Conservation (phyloP, 768 basidiomycete species). For the Mycena chlorophos region DNA sequence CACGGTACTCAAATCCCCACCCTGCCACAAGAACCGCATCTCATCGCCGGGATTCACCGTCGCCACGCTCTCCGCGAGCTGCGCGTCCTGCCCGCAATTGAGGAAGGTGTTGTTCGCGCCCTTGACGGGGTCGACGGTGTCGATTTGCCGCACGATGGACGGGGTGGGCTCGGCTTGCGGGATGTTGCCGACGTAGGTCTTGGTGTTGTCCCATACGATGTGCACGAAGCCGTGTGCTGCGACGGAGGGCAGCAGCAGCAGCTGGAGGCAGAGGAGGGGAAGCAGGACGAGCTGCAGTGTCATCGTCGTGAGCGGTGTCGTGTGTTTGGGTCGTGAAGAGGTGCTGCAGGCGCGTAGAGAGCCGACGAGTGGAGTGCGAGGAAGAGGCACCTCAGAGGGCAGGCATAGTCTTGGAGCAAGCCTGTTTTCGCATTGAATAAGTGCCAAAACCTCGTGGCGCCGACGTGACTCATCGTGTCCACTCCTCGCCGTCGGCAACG, state of each 20-base stretch:
- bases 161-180: constrained; percentile 29
- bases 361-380: constrained; percentile 14
- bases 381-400: constrained; percentile 1
- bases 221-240: constrained; percentile 48
- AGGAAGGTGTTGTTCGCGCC: constrained; percentile 55
- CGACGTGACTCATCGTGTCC: neutral
- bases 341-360: constrained; percentile 7
- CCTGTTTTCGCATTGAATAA: constrained; percentile 12
- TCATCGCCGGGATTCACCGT: constrained; percentile 60
- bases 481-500: too few relatives aligned
- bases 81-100: constrained; percentile 61
- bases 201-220: constrained; percentile 40
- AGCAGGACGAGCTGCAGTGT: constrained; percentile 31
- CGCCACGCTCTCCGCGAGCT: constrained; percentile 49
- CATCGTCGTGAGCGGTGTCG: constrained; percentile 24
- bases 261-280: constrained; percentile 33
- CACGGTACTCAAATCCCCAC: constrained; percentile 31
- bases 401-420: constrained; percentile 11
- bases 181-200: constrained; percentile 37
- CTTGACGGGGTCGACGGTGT: constrained; percentile 43
- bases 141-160: constrained; percentile 45
- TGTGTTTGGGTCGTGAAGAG: neutral
- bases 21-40: constrained; percentile 59
- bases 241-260: constrained; percentile 37
- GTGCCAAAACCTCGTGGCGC: neutral